Base-by-base conservation (phyloP, 331 rosid genomes). In the Quercus phellos region DNA sequence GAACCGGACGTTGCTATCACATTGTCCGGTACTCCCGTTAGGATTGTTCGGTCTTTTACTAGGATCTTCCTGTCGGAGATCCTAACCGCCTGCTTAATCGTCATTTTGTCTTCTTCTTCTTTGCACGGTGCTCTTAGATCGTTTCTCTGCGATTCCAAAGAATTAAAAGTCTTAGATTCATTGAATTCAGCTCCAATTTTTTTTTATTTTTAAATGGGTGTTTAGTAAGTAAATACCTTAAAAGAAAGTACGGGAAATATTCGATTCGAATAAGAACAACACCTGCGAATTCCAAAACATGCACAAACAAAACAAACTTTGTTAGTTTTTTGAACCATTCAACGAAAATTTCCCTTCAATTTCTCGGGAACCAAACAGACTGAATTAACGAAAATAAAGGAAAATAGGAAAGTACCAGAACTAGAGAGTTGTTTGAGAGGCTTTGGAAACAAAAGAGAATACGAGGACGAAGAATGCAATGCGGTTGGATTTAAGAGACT, bases 21-120 rank as follows among this genome's bases (percentile, higher is more conserved):
- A 83, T 86, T 90, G 29, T 92, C 90, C 13, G 96, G 89, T 2
- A 94, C 81, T 21, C 91, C 97, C 0, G 93, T 89, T 6, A 94
- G 82, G 19, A 94, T 85, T 3, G 93, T 88, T 26, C 91, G 78
- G 64, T 87, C 83, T 74, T 87, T 92, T n/a, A 92, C 97, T 17
- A 87, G 68, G 4, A 94, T 76, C 10, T 87, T 92, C 78, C 90
- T 24, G 3, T 90, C 94, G 32, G 91, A 81, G 63, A 92, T 84
- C 38, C 91, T 81, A 66, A 94, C 83, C 7, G 84, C 81, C 21
- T 84, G 87, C 70, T 86, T 94, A 72, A 94, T 94, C 34, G 99
- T 94, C 99, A 94, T 94, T 46, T 71, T 74, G 59, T 55, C 79
- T 1, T n/a, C 68, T 61, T 60, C 77, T 59, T 35, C 56, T 46